A percentile compares a stretch with the other conserved stretches of the same genome.
These are phyloP conservation scores for Mycena sanguinolenta DNA, from an alignment of 768 basidiomycete species.

Conservation along the genomic window DNA sequence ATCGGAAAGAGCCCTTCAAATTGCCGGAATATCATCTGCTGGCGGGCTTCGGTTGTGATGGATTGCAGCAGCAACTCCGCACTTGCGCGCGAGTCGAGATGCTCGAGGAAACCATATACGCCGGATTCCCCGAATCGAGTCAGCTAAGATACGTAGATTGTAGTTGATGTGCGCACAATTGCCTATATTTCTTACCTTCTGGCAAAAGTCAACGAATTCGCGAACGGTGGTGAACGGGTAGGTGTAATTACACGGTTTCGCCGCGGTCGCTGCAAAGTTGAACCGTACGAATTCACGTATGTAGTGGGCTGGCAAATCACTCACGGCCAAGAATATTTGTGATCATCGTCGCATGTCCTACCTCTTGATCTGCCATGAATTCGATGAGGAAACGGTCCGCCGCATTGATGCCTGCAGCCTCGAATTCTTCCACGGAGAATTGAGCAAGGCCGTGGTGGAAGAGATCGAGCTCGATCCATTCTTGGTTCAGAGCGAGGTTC, in stretches of 20 bases:
- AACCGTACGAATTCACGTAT: neutral
- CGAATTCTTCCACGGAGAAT: conserved; percentile 71
- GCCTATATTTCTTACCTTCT: conserved; percentile 50
- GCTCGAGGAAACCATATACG: conserved; percentile 74
- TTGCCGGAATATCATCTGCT: conserved; percentile 77
- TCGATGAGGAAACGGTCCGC: conserved; percentile 69
- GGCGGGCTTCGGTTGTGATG: conserved; percentile 73
- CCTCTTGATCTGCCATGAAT: conserved; percentile 75
- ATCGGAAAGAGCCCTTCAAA: conserved; percentile 73
- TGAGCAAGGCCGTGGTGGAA: conserved; percentile 68
- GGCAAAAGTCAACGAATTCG: conserved; percentile 72
- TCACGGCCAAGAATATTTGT: conserved; percentile 63
- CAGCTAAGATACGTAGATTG: conserved; percentile 42
- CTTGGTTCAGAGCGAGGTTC: conserved; percentile 73
- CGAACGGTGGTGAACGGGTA: conserved; percentile 69
- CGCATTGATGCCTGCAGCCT: conserved; percentile 63
- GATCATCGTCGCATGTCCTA: conserved; percentile 70
- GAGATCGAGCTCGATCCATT: conserved; percentile 72
- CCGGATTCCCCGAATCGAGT: conserved; percentile 71
- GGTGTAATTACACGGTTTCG: conserved; percentile 69
- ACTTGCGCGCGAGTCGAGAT: conserved; percentile 68
- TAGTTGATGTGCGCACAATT: neutral
- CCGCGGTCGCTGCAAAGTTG: conserved; percentile 48
- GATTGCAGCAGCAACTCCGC: conserved; percentile 67
- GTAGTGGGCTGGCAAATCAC: neutral